Percentiles rank a stretch among this genome's conserved stretches.
phyloP scores from a whole-genome alignment of 345 rosid genomes.

The Diplotaxis tenuifolia region DNA sequence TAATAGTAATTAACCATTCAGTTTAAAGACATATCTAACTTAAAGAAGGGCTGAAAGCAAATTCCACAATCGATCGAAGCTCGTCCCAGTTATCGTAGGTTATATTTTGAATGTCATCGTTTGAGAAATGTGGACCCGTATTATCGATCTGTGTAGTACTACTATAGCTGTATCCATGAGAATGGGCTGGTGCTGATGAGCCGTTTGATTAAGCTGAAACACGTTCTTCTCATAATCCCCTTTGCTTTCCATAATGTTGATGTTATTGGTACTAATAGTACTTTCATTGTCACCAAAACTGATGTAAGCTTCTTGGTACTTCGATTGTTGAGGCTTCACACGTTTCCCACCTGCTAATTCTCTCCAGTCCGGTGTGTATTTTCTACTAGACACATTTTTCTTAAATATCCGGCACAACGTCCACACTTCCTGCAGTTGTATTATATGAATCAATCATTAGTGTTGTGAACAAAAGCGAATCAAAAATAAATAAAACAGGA shows the following conservation, averaged over 20 bases:
- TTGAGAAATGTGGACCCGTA: slow-evolving; percentile 34
- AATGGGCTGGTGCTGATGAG: slow-evolving; percentile 12
- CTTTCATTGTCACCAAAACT: slow-evolving; percentile 45
- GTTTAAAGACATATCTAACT: slow-evolving; percentile 1
- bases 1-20: not conserved
- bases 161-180: slow-evolving; percentile 30
- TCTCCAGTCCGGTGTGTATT: slow-evolving; percentile 61
- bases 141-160: slow-evolving; percentile 38
- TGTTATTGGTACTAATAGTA: slow-evolving; percentile 30
- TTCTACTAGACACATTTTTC: slow-evolving; percentile 49
- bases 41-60: slow-evolving; percentile 46
- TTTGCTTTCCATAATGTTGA: slow-evolving; percentile 27
- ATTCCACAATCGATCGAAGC: slow-evolving; percentile 64
- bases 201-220: slow-evolving; percentile 21
- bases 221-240: slow-evolving; percentile 23
- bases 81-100: slow-evolving; percentile 66
- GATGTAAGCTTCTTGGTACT: slow-evolving; percentile 44
- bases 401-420: slow-evolving; percentile 77
- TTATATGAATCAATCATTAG: not conserved
- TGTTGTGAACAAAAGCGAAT: not conserved
- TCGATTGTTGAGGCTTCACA: slow-evolving; percentile 26
- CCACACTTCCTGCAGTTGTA: slow-evolving; percentile 77
- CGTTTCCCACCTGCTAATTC: slow-evolving; percentile 43
- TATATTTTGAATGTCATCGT: slow-evolving; percentile 33
- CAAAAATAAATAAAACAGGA: not conserved